Base-by-base conservation (phyloP, 345 rosid genomes). In the Eutrema japonicum region DNA sequence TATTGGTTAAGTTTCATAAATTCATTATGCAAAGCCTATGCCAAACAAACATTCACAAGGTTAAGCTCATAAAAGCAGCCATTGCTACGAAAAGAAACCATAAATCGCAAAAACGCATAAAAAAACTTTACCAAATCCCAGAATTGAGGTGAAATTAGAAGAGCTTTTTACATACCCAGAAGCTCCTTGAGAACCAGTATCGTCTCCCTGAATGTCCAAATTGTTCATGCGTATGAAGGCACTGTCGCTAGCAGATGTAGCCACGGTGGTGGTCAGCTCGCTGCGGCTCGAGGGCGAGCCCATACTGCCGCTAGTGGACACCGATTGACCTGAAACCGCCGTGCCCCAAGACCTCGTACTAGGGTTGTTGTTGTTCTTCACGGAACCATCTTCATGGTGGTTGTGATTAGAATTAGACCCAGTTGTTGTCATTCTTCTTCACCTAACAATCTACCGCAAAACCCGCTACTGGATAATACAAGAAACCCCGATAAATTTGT, bases 201-300 rank as follows among this genome's bases (percentile, higher is more conserved):
- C 97, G 29, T 96, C 99, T 11, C 92, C 97, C 16, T 92, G 97
- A 75, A 90, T 89, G 53, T 92, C 98, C 52, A 92, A 89, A 76
- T 86, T 89, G 79, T 92, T 88, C 33, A 89, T 63, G 37, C 88
- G 79, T 7, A 86, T 64, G 60, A 85, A 83, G 38, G 97, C 76
- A 66, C 22, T 87, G 71, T 92, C 99, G 48, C 86, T 87, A 6
- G 87, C 88, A 4, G 97, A 94, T 1, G 98, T 90, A 40, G 94
- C 92, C 59, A 82, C 77, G 22, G 79, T 65, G 83, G 79, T 57
- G 70, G 90, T 77, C 66, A 85, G 77, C 91, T 87, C 83, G 62
- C 96, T 87, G 72, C 90, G 82, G 85, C 95, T 90, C 1, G 96
- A 95, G 1, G 97, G 99, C 0, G 99, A 95, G 9, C 99, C 99